These are phyloP conservation scores for Populus hybrid DNA, from an alignment of 441 rosid species.

Conservation along the genomic window DNA sequence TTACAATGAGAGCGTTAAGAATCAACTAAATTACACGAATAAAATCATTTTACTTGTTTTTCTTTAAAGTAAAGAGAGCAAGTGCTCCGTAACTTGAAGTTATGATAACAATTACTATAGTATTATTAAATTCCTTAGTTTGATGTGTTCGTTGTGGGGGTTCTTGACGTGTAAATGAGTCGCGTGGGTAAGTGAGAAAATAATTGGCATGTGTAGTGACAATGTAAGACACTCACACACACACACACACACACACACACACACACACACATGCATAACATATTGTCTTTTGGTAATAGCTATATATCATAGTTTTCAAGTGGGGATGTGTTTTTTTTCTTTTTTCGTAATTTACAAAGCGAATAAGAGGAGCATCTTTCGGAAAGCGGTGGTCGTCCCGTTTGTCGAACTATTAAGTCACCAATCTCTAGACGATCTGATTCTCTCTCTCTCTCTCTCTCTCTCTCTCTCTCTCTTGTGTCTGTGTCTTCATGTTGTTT, in stretches of 20 bases:
- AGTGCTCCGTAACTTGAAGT: background rate
- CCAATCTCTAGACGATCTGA: conserved; percentile 92
- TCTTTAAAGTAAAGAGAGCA: too few species aligned
- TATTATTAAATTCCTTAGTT: too few species aligned
- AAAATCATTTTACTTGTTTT: too few species aligned
- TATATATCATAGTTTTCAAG: conserved; percentile 12
- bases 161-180: too few species aligned
- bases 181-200: background rate
- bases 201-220: conserved; percentile 31
- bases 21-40: too few species aligned
- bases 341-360: conserved; percentile 43
- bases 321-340: background rate
- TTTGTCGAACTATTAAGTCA: conserved; percentile 54
- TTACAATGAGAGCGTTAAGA: too few species aligned
- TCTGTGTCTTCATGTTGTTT: conserved; percentile 15
- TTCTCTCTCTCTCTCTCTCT: conserved; percentile 33
- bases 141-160: too few species aligned
- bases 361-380: conserved; percentile 59
- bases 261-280: background rate
- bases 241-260: too few species aligned
- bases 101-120: background rate
- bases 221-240: too few species aligned
- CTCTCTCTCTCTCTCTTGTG: too few species aligned
- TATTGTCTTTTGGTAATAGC: background rate
- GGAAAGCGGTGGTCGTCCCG: conserved; percentile 92